Evolutionary conservation across 2,329 filamentous ascomycete species (phyloP).

Genomic region (Alternaria metachromatica): DNA sequence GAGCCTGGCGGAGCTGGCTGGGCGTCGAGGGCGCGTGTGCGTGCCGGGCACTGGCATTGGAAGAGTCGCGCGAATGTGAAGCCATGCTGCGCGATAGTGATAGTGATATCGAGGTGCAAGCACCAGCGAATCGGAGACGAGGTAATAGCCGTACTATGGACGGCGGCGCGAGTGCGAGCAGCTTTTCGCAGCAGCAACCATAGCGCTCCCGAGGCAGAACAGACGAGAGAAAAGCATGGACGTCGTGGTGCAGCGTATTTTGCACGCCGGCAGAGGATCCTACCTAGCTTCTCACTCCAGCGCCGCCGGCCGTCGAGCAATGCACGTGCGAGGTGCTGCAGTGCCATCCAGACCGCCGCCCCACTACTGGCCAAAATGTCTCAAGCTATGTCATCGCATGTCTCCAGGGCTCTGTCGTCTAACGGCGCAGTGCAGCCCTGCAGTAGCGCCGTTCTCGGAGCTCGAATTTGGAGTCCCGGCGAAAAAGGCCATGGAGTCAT

Average conservation of each 20-base stretch:
- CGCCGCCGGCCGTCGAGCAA: constrained; percentile 4
- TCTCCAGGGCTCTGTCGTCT: too few species aligned
- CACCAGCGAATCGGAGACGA: constrained; percentile 4
- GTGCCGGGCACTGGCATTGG: constrained; percentile 36
- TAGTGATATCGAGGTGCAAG: not conserved
- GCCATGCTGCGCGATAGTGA: constrained; percentile 1
- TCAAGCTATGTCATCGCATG: not conserved
- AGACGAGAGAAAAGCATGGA: constrained; percentile 8
- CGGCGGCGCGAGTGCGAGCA: constrained; percentile 1
- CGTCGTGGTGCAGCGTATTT: constrained; percentile 9
- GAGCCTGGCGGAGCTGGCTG: constrained; percentile 51
- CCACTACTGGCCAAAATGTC: not conserved
- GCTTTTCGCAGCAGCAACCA: constrained; percentile 19
- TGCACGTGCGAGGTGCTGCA: constrained; percentile 26
- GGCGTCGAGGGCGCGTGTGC: constrained; percentile 47
- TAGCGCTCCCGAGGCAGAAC: constrained; percentile 16
- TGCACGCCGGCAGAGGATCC: constrained; percentile 10
- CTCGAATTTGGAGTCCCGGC: constrained; percentile 17
- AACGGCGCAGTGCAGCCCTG: constrained; percentile 25
- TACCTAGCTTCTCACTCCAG: constrained; percentile 16
- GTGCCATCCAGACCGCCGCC: not conserved
- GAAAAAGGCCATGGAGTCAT: constrained; percentile 39
- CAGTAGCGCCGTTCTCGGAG: constrained; percentile 35
- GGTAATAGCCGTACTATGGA: constrained; percentile 13
- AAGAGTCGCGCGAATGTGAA: constrained; percentile 42